Base-by-base conservation (phyloP, 495 filamentous ascomycete species). In the Tuber borchii region DNA sequence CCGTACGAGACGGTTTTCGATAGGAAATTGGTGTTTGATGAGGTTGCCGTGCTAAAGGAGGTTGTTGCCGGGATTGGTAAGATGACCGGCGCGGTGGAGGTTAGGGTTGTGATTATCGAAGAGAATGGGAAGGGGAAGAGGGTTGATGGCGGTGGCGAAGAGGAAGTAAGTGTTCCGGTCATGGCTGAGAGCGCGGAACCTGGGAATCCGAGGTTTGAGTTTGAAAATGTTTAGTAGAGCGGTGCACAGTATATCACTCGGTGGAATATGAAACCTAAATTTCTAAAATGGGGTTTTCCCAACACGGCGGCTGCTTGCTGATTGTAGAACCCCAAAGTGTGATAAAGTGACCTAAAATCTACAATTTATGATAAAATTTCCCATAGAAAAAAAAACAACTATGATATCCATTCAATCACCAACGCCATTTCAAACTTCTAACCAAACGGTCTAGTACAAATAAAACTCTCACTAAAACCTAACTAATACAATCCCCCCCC, bases 1-100 rank as follows among this genome's bases (percentile, higher is more conserved):
- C 75, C 83, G 12, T 85, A 88, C 12, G 85, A 88, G 31, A 86
- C 82, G 14, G 93, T 97, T 65, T 91, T 97, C 80, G 88, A 93
- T 34, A 86, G 94, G 73, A 93, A 93, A 84, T 85, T 99, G 72
- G 87, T 88, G 7, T 99, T 99, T 83, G 92, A 97, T 77, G 95
- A 99, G 85, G 84, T 91, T 22, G 88, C 87, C 71, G 90, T 90
- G 73, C 84, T 95, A 44, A 79, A 85, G 77, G 87, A 91, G 80
- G 90, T 90, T 86, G 76, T 87, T 2, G 82, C 80, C n/a, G 86
- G 85, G 73, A 79, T 91, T 81, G 88, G 89, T 87, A 88, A 89
- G 80, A 89, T 89, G 42, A 89, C 91, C 10, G 90, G 90, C 1
- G 86, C 90, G 73, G 89, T 87, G 80, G 87, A 85, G 65, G 84